Base-by-base conservation (phyloP, 1,284 basidiomycete species). In the Gymnopus androsaceus region DNA sequence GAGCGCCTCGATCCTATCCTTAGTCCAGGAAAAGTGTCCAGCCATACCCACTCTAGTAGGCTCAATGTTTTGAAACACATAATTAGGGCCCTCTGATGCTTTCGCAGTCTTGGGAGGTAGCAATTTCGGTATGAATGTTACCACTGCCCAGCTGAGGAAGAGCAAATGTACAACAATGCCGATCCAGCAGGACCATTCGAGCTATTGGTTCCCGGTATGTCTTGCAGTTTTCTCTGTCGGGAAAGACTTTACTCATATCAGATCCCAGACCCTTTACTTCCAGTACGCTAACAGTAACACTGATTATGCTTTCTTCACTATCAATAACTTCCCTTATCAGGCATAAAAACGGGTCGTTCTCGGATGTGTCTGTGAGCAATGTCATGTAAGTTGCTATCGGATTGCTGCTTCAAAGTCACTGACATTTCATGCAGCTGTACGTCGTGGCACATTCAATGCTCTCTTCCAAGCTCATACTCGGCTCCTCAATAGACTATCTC, bases 181-280 rank as follows among this genome's bases (percentile, higher is more conserved):
- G 15, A 75, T 78, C 54, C 61, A 64, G 15, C 67, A 78, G 61
- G 75, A 76, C 64, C 74, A 75, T 59, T 75, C 71, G 31, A 69
- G 68, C 42, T 78, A 78, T 55, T 78, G 76, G 75, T 71, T 71
- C 55, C 74, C 76, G 38, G 74, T 73, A 63, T 41, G 69, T 64
- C 14, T 31, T 40, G 14, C 19, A 9, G 5, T 48, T 42, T 28
- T 42, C 9, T 15, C 33, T 51, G 3, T 27, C 40, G 34, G 23
- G 8, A 6, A 27, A 30, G 4, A 30, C 52, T 34, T 54, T 36
- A 30, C 34, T 38, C 17, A 31, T 23, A 2, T 31, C 23, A n/a
- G 23, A 9, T 48, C 19, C 17, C 41, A 74, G 73, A 69, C 72
- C 55, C 60, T 75, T 34, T 75, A 75, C 56, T 76, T 75, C 58